phyloP scores from a whole-genome alignment of 441 rosid species.

The Populus hybrid region DNA sequence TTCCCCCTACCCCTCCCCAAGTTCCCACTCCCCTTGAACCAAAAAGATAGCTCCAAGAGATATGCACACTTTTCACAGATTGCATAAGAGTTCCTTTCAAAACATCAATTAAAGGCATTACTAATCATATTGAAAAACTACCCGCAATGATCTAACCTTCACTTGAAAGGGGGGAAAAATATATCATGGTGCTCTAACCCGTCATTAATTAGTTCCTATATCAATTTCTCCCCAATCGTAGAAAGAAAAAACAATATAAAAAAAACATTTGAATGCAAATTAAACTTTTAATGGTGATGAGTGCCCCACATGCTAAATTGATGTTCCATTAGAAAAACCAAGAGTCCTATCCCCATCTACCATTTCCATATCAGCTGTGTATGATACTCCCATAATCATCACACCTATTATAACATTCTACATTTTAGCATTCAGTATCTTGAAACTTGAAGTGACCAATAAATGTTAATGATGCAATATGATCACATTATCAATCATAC shows the following conservation, averaged over 20 bases:
- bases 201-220: background rate
- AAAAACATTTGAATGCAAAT: background rate
- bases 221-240: background rate
- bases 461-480: background rate
- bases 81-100: background rate
- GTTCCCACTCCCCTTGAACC: background rate
- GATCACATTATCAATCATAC: constrained; percentile 39
- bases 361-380: background rate
- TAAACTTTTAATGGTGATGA: background rate
- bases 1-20: background rate
- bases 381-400: background rate
- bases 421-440: background rate
- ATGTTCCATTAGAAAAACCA: background rate
- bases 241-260: background rate
- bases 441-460: background rate
- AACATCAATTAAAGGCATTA: background rate
- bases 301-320: background rate
- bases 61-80: background rate
- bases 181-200: background rate
- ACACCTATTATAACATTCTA: background rate
- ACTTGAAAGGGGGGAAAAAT: background rate
- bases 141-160: background rate
- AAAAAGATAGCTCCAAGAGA: background rate
- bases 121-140: background rate
- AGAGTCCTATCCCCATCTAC: background rate